Evolutionary conservation across 768 basidiomycete genomes (phyloP).

Genomic region (Lyophyllum atratum): DNA sequence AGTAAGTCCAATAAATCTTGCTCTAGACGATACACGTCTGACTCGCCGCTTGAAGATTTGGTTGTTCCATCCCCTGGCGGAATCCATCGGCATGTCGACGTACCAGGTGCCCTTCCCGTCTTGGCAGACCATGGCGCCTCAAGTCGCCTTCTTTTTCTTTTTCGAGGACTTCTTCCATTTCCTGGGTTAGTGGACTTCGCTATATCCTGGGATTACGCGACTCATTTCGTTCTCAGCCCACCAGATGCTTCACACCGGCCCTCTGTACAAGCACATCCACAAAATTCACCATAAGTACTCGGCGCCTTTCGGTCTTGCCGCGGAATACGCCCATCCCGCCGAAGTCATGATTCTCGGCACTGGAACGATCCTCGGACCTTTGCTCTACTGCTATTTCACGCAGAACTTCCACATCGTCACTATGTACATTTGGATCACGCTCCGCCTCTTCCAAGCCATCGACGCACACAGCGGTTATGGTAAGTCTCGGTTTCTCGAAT

Average conservation of each 20-base stretch:
- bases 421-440: constrained; percentile 91
- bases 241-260: constrained; percentile 82
- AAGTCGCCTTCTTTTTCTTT: constrained; percentile 88
- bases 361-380: constrained; percentile 87
- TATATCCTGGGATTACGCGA: background rate
- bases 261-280: constrained; percentile 90
- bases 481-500: constrained; percentile 32
- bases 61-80: constrained; percentile 90
- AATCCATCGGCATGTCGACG: constrained; percentile 85
- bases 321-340: constrained; percentile 97
- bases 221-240: constrained; percentile 56
- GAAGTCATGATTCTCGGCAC: constrained; percentile 94
- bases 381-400: constrained; percentile 82
- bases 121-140: constrained; percentile 66
- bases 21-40: background rate
- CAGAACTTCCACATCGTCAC: constrained; percentile 86
- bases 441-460: constrained; percentile 95
- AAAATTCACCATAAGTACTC: constrained; percentile 98
- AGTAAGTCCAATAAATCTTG: constrained; percentile 43
- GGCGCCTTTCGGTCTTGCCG: constrained; percentile 95
- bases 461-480: constrained; percentile 98
- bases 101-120: constrained; percentile 92
- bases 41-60: constrained; percentile 58
- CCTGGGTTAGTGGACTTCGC: constrained; percentile 51
- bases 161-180: constrained; percentile 98